A percentile compares a stretch with the other conserved stretches of the same genome.
Conservation (phyloP, 768 basidiomycete species). For the Boletellus ananiceps region DNA sequence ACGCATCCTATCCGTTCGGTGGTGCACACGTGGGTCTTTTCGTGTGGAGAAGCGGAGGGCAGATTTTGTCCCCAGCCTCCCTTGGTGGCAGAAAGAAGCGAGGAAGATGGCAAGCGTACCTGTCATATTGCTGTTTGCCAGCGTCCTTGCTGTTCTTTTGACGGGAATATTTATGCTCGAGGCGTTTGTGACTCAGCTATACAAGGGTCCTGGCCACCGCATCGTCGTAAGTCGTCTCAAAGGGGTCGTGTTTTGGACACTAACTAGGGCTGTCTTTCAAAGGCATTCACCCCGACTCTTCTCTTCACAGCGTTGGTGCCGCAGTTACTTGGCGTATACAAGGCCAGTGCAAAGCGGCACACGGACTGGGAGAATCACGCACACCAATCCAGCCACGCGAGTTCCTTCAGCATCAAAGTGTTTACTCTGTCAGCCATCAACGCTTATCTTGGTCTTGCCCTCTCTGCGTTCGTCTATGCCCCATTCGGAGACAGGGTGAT, state of each 20-base stretch:
- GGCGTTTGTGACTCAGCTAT: slow-evolving; percentile 85
- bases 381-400: slow-evolving; percentile 69
- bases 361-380: slow-evolving; percentile 92
- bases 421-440: slow-evolving; percentile 87
- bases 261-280: neutral
- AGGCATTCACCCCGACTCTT: slow-evolving; percentile 81
- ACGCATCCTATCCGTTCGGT: slow-evolving; percentile 74
- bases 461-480: slow-evolving; percentile 95
- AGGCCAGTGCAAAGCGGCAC: slow-evolving; percentile 58
- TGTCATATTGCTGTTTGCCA: slow-evolving; percentile 69
- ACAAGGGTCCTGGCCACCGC: slow-evolving; percentile 80
- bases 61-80: slow-evolving; percentile 48
- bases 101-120: slow-evolving; percentile 66
- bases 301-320: slow-evolving; percentile 82
- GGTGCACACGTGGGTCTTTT: slow-evolving; percentile 75
- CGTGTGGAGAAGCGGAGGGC: slow-evolving; percentile 70
- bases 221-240: slow-evolving; percentile 55
- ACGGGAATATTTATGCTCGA: slow-evolving; percentile 84
- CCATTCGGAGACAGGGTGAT: slow-evolving; percentile 88
- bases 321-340: slow-evolving; percentile 69
- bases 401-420: slow-evolving; percentile 83
- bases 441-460: slow-evolving; percentile 84
- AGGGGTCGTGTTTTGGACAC: neutral
- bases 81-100: slow-evolving; percentile 74
- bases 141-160: slow-evolving; percentile 61